These are phyloP conservation scores for Comarum palustre DNA, from an alignment of 306 rosid species.

Conservation along the genomic window DNA sequence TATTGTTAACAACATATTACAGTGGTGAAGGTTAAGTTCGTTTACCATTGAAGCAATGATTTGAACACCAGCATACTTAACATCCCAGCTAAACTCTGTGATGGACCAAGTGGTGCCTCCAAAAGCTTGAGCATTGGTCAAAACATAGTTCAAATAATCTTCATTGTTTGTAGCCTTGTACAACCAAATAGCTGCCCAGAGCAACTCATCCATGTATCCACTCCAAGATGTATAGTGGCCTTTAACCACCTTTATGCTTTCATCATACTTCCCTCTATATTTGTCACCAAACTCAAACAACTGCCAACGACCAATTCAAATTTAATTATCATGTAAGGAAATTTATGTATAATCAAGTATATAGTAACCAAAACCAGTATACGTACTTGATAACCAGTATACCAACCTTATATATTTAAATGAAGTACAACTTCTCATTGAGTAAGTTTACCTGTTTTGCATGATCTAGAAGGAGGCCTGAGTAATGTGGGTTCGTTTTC, in stretches of 20 bases:
- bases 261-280: constrained; percentile 69
- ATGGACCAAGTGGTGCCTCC: constrained; percentile 84
- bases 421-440: constrained; percentile 1
- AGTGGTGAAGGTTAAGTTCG: background rate
- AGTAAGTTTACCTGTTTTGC: constrained; percentile 61
- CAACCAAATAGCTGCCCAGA: constrained; percentile 84
- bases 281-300: constrained; percentile 81
- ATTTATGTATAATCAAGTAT: background rate
- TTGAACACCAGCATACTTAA: constrained; percentile 71
- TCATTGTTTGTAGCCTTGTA: constrained; percentile 59
- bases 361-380: background rate
- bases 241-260: constrained; percentile 56
- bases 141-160: constrained; percentile 45
- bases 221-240: constrained; percentile 68
- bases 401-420: constrained; percentile 9
- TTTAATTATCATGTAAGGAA: background rate
- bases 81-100: constrained; percentile 80
- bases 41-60: constrained; percentile 65
- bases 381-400: constrained; percentile 18
- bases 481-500: constrained; percentile 72
- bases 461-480: constrained; percentile 67
- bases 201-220: constrained; percentile 83
- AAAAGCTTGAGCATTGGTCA: constrained; percentile 50
- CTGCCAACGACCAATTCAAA: constrained; percentile 34
- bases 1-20: background rate